Evolutionary conservation across 805 yeast species (phyloP), one percentile per base, ranked within the genome.

Genomic region (Saccharomycopsis selenospora): DNA sequence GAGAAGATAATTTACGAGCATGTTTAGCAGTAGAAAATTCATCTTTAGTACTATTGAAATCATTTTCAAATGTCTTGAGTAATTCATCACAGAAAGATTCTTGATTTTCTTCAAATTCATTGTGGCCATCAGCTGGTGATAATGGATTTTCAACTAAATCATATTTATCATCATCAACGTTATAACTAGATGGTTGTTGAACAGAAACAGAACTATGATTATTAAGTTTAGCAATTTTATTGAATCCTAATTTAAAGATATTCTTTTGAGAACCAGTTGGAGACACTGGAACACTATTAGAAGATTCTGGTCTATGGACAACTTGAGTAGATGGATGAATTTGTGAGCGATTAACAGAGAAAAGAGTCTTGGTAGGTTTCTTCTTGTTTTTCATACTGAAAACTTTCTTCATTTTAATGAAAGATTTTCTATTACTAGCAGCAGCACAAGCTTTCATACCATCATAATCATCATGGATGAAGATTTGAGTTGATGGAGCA

Each of bases 351-450:
- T 10, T 17, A 6, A 33, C n/a, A 14, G 38, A 33, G 38, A 33
- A 33, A 5, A 33, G n/a, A 33, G 20, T 33, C 38, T 33, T 33
- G 10, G 38, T 33, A 6, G n/a, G n/a, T 14, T 17, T 33, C 38
- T 33, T 33, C 18, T 33, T 33, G n/a, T 33, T 33, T 20, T 33
- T 33, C 38, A 33, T 33, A 20, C 17, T 33, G 38, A 33, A 33
- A 20, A 33, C 38, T 6, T 33, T 33, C 38, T 33, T 33, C n/a
- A n/a, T n/a, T n/a, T n/a, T n/a, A 6, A 33, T 20, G 17, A 33
- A 33, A 4, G 38, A 33, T 20, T 14, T 33, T 33, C 38, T 33
- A 14, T 33, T 33, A 11, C 29, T 11, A 33, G 10, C 38, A 33
- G 38, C 38, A n/a, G n/a, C n/a, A n/a, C n/a, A n/a, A n/a, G n/a